phyloP scores from a whole-genome alignment of 352 stramenopile species.

The Globisporangium nagaii region DNA sequence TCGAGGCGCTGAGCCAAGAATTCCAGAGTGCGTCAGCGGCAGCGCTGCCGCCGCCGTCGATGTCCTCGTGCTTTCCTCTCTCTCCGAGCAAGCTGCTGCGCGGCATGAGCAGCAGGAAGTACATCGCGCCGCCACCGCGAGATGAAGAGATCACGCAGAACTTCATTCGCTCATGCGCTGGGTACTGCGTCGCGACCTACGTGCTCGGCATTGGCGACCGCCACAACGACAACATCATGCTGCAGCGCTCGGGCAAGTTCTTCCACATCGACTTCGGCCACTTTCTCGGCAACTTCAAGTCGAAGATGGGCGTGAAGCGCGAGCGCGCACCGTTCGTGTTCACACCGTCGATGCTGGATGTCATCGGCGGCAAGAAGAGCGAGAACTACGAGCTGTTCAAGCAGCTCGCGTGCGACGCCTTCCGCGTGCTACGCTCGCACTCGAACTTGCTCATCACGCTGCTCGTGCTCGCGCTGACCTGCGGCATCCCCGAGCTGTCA shows the following conservation, averaged over 20 bases:
- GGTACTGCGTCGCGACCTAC: constrained; percentile 92
- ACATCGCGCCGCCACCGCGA: constrained; percentile 9
- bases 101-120: constrained; percentile 20
- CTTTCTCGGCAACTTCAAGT: constrained; percentile 95
- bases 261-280: constrained; percentile 98
- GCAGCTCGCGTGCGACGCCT: constrained; percentile 55
- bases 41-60: constrained; percentile 8
- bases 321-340: constrained; percentile 92
- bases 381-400: constrained; percentile 75
- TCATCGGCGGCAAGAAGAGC: constrained; percentile 77
- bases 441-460: constrained; percentile 83
- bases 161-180: constrained; percentile 86
- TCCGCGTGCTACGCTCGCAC: constrained; percentile 62
- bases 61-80: constrained; percentile 50
- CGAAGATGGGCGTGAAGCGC: constrained; percentile 87
- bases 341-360: constrained; percentile 84
- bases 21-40: background rate
- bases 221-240: constrained; percentile 96
- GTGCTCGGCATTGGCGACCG: constrained; percentile 92
- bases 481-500: constrained; percentile 76
- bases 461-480: constrained; percentile 70
- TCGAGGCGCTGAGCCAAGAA: too few species aligned
- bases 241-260: constrained; percentile 89
- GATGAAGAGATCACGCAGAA: constrained; percentile 73
- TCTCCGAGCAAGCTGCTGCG: constrained; percentile 32